Conservation (phyloP, 2,329 filamentous ascomycete species). For the Fusarium bulbicola region DNA sequence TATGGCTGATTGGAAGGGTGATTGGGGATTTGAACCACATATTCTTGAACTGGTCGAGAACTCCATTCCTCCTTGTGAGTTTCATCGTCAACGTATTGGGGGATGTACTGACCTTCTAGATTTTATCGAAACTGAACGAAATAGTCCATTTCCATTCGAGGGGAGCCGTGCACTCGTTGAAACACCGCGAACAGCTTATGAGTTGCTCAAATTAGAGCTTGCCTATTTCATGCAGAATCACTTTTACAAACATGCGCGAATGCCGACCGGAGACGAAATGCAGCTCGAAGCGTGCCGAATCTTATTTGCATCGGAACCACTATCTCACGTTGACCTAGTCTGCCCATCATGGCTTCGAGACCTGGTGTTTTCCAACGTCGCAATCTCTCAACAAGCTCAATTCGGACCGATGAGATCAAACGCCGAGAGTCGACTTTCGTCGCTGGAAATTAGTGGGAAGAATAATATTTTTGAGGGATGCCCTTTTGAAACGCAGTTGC, state of each 20-base stretch:
- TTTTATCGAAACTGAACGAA: constrained; percentile 36
- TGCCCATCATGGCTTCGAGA: constrained; percentile 35
- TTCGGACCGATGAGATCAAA: constrained; percentile 39
- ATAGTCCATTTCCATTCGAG: constrained; percentile 33
- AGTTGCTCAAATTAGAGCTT: constrained; percentile 33
- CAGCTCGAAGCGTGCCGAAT: constrained; percentile 36
- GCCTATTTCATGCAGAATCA: constrained; percentile 40
- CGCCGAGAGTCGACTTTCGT: constrained; percentile 35
- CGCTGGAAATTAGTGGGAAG: constrained; percentile 43
- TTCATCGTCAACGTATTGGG: rapidly evolving
- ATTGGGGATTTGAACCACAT: constrained; percentile 53
- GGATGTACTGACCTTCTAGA: background rate
- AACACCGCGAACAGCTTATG: constrained; percentile 33
- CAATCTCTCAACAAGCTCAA: constrained; percentile 34
- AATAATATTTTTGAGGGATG: constrained; percentile 43
- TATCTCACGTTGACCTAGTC: background rate
- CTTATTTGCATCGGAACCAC: constrained; percentile 15
- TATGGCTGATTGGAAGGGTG: constrained; percentile 55
- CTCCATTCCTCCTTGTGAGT: constrained; percentile 52
- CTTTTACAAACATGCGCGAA: constrained; percentile 23
- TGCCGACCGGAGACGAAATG: constrained; percentile 34
- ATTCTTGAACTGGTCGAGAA: constrained; percentile 52
- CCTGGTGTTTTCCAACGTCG: constrained; percentile 16
- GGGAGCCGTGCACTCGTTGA: constrained; percentile 30
- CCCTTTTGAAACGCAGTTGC: constrained; percentile 40